Base-by-base conservation (phyloP, 768 basidiomycete genomes). In the Lanmaoa rubissima region DNA sequence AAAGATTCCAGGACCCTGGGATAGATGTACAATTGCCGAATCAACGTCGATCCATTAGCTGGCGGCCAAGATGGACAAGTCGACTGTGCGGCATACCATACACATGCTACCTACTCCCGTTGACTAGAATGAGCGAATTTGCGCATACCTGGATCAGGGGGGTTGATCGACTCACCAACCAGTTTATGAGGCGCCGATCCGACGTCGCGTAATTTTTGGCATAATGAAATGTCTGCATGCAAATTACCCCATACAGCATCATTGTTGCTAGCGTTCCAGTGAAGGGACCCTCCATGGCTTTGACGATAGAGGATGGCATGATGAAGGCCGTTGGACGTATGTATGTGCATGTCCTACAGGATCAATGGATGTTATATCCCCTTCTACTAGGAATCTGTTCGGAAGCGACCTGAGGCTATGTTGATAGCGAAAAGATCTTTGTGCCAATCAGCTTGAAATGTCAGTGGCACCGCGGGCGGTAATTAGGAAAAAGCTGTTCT, bases 151-250 rank as follows among this genome's bases (percentile, higher is more conserved):
- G 34, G 17, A 38, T 8, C 39, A 31, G 8, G 17, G 31, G 14
- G 36, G 5, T n/a, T 48, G 24, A 39, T 17, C 17, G 6, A 64
- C 58, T 54, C 56, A 64, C 63, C 62, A 64, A 21, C 41, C 49
- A 57, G 39, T 61, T 57, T 7, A 64, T 24, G 17, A 19, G 10
- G 4, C 40, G 55, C 16, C 28, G 50, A 38, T 64, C 63, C 3
- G 57, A 48, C 9, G 38, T 24, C 4, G 35, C 34, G 11, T 61
- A 61, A 11, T 53, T 49, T 3, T 17, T 46, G 24, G 46, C 49
- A 36, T 64, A 64, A 35, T 41, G 48, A 39, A 64, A 64, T 7
- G 48, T 53, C 31, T 64, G 63, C 54, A 61, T 46, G 51, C 63
- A 64, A 34, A 64, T 48, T 11, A 63, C 49, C 6, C 63, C 54